Evolutionary conservation across 2,329 filamentous ascomycete species (phyloP).

Genomic region (Talaromyces atroroseus): DNA sequence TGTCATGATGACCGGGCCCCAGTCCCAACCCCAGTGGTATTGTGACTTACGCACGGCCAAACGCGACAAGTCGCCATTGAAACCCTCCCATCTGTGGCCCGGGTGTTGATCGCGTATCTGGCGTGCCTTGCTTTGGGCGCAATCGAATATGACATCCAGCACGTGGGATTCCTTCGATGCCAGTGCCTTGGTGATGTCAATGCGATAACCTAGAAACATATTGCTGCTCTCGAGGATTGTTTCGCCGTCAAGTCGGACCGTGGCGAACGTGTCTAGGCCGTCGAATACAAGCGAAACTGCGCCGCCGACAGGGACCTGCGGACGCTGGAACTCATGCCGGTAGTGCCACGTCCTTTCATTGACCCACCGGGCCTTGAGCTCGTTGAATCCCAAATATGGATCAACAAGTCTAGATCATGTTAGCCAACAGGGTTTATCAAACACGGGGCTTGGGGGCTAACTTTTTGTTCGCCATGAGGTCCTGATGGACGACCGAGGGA

Average conservation of each 20-base stretch:
- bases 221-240: conserved; percentile 66
- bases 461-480: conserved; percentile 19
- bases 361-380: conserved; percentile 27
- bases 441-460: neutral
- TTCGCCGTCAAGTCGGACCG: conserved; percentile 62
- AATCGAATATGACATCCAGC: conserved; percentile 48
- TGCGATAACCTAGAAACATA: conserved; percentile 70
- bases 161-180: conserved; percentile 35
- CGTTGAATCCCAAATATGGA: conserved; percentile 25
- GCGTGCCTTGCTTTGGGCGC: conserved; percentile 40
- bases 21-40: conserved; percentile 66
- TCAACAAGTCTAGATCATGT: conserved; percentile 17
- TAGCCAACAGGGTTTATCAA: neutral
- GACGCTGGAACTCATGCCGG: neutral
- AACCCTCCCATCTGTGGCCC: conserved; percentile 43
- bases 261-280: conserved; percentile 74
- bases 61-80: conserved; percentile 42
- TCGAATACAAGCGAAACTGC: conserved; percentile 60
- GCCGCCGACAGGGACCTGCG: conserved; percentile 2
- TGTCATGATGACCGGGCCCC: conserved; percentile 60
- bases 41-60: conserved; percentile 59
- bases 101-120: conserved; percentile 39
- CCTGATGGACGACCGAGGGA: conserved; percentile 30
- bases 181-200: conserved; percentile 57
- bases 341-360: conserved; percentile 26